A percentile compares a stretch with the other conserved stretches of the same genome.
phyloP scores from a whole-genome alignment of 192 early-diverging fungal genomes.

The Podila horticola region DNA sequence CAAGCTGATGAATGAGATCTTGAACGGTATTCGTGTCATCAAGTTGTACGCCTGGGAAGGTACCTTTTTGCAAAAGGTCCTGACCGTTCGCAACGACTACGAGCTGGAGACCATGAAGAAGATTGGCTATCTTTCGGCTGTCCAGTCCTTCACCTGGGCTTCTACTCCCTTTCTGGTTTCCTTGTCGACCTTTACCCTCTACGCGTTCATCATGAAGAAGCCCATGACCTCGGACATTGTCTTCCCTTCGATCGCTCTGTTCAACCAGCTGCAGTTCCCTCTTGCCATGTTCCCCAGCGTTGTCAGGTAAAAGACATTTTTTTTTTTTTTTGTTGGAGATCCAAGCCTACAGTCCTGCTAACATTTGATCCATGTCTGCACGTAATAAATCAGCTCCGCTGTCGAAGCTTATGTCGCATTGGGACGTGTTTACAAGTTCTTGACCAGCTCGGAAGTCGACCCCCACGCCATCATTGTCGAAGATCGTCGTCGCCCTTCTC shows the following conservation, averaged over 20 bases:
- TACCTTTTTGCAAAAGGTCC: conserved; percentile 78
- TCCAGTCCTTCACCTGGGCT: conserved; percentile 81
- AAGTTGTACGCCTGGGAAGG: conserved; percentile 96
- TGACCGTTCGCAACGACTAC: conserved; percentile 72
- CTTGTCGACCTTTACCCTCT: conserved; percentile 84
- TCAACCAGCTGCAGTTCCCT: conserved; percentile 95
- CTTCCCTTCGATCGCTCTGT: conserved; percentile 90
- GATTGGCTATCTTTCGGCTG: conserved; percentile 75
- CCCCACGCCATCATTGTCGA: conserved; percentile 39
- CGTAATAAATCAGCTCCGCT: conserved; percentile 15
- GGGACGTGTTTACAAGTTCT: conserved; percentile 80
- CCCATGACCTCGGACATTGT: conserved; percentile 77
- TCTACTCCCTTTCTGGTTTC: conserved; percentile 92
- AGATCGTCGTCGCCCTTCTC: conserved; percentile 1
- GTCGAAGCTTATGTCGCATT: conserved; percentile 89
- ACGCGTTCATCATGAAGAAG: conserved; percentile 64
- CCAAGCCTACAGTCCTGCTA: too few species aligned
- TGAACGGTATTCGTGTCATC: conserved; percentile 94
- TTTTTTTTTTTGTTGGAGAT: too few species aligned
- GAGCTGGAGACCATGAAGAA: conserved; percentile 83
- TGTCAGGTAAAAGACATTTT: conserved; percentile 65
- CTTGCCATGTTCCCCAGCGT: conserved; percentile 85
- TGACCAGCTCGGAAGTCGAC: conserved; percentile 78
- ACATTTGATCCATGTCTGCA: too few species aligned
- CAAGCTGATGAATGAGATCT: conserved; percentile 73